Evolutionary conservation across 139 green algal species (phyloP), one percentile per base, ranked within the genome.

Genomic region (Micractinium conductrix): DNA sequence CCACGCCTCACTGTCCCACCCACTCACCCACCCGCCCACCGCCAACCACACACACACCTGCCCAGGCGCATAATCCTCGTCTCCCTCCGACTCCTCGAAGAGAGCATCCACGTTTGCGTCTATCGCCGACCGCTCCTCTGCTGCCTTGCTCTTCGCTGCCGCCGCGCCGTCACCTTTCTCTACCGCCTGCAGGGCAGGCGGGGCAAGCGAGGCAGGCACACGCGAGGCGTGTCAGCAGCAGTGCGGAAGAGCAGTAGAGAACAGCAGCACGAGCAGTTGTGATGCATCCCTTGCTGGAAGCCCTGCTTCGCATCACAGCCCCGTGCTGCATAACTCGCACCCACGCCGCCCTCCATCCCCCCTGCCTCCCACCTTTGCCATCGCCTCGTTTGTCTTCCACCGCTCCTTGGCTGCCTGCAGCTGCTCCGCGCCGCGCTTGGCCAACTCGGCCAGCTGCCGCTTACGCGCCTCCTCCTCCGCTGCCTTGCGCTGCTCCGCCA

Each of bases 91-190:
- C 17, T 55, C 26, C 42, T 85, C 89, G 80, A 94, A 89, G 7
- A 83, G 58, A 10, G 87, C 88, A 86, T 96, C 93, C 7, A 96
- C n/a, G 12, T 81, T 81, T 26, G 79, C 72, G 53, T 89, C 90
- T 6, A 60, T 21, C 2, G 40, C 55, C 1, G 53, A 42, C 12
- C 17, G 67, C 16, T 21, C 37, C 8, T 68, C 44, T 6, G 35
- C 37, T 37, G 53, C 53, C 65, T 72, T 72, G 65, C 33, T 72
- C n/a, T 72, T 72, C 14, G 35, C 65, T 28, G 43, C 65, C 65
- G 65, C 65, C 2, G 35, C 28, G 33, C 33, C 33, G 33, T 72
- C 33, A 33, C 65, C 65, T 16, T 72, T 37, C 65, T 72, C 65
- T 22, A 72, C 65, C 28, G 65, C 65, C 65, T 72, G 65, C 65